Percentiles rank a stretch among this genome's conserved stretches.
Conservation (phyloP, 1,284 basidiomycete species). For the Leccinum griseonigrum region DNA sequence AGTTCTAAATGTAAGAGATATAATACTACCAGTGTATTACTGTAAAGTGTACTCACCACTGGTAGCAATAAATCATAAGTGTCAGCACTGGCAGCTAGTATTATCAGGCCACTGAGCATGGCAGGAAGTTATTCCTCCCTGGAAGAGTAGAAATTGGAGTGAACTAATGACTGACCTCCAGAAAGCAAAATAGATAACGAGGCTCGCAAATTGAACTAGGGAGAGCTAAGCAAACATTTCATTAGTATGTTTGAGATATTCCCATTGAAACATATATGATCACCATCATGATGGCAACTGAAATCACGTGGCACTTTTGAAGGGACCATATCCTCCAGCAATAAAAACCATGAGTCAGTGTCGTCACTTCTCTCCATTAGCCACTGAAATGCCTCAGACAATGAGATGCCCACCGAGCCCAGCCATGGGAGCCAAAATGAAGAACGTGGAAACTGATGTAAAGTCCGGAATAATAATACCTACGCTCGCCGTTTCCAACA, state of each 20-base stretch:
- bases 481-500: conserved; percentile 9
- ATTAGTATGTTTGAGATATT: no score
- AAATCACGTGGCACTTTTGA: neutral
- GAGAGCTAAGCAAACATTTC: no score
- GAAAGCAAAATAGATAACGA: neutral
- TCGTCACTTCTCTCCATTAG: neutral
- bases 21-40: neutral
- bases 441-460: rapidly evolving
- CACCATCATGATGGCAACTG: neutral
- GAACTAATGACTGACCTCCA: neutral
- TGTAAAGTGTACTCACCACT: neutral
- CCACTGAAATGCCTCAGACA: conserved; percentile 5
- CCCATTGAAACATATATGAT: neutral
- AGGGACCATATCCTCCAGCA: neutral
- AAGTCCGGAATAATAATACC: no score
- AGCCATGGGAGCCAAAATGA: neutral
- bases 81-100: no score
- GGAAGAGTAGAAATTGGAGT: neutral
- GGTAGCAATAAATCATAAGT: no score
- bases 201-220: neutral
- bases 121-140: no score
- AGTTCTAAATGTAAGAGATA: neutral
- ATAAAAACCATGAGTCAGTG: neutral
- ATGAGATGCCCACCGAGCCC: neutral
- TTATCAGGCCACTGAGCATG: no score